Conservation (phyloP, 208 protist species). For the Lotmaria passim region DNA sequence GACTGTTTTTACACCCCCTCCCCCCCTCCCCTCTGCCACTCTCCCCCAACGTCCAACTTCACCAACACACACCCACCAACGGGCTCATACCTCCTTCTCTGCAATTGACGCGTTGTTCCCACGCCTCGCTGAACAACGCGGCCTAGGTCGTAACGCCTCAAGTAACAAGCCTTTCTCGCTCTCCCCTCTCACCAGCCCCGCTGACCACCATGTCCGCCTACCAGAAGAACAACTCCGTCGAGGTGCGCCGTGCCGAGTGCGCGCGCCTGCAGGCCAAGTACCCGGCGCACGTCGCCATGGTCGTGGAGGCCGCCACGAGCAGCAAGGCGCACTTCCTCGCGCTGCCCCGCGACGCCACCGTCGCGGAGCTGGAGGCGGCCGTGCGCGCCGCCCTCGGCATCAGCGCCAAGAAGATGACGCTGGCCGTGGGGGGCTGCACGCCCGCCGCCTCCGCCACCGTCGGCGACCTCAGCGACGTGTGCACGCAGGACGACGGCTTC, state of each 20-base stretch:
- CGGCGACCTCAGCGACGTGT: conserved; percentile 26
- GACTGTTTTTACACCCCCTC: too few relatives aligned
- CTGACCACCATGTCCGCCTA: conserved; percentile 21
- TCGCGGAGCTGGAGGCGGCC: conserved; percentile 31
- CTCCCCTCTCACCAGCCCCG: too few relatives aligned
- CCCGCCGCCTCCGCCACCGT: conserved; percentile 24
- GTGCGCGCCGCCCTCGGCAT: conserved; percentile 25
- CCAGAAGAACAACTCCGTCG: conserved; percentile 12
- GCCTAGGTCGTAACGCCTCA: too few relatives aligned
- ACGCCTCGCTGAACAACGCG: too few relatives aligned
- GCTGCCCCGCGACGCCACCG: conserved; percentile 27
- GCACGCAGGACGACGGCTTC: conserved; percentile 32
- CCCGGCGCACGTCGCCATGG: conserved; percentile 23
- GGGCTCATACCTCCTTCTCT: too few relatives aligned
- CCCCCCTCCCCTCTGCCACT: too few relatives aligned
- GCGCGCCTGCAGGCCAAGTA: conserved; percentile 38
- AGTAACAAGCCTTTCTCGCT: too few relatives aligned
- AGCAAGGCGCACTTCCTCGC: conserved; percentile 25
- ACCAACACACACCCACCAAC: too few relatives aligned
- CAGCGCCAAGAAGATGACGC: conserved; percentile 21
- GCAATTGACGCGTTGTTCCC: too few relatives aligned
- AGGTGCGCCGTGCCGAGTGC: conserved; percentile 32
- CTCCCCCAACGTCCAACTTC: too few relatives aligned
- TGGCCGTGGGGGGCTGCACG: conserved; percentile 32
- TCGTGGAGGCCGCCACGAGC: conserved; percentile 29